A percentile compares a stretch with the other conserved stretches of the same genome.
These are phyloP conservation scores for Emiliania huxleyi DNA, from an alignment of 78 protist species.

Conservation along the genomic window DNA sequence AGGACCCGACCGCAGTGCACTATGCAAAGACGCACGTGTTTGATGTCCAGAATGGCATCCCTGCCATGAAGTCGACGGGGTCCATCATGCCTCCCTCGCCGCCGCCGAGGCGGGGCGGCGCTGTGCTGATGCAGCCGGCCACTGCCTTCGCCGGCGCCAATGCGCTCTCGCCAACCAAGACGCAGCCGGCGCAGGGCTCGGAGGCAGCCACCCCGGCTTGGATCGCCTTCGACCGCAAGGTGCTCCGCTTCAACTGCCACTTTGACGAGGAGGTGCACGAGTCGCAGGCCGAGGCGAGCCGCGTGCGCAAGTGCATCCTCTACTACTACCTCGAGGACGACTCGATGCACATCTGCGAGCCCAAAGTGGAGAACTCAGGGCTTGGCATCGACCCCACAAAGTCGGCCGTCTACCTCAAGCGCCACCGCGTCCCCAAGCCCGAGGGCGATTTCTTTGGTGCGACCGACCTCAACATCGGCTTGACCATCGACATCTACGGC, in stretches of 20 bases:
- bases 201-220: background rate
- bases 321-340: constrained; percentile 58
- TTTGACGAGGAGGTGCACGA: constrained; percentile 29
- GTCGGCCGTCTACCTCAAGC: constrained; percentile 36
- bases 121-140: too few relatives aligned
- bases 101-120: background rate
- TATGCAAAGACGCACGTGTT: background rate
- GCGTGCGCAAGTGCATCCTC: constrained; percentile 32
- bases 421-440: constrained; percentile 49
- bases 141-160: background rate
- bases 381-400: constrained; percentile 45
- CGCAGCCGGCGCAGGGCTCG: background rate
- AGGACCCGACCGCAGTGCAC: background rate
- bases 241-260: constrained; percentile 18
- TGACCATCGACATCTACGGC: constrained; percentile 43
- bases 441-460: background rate
- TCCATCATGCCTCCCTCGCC: background rate
- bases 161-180: background rate
- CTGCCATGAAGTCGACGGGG: background rate
- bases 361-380: constrained; percentile 49
- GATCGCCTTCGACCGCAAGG: constrained; percentile 26
- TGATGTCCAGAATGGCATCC: background rate
- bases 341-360: constrained; percentile 54
- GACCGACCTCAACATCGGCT: constrained; percentile 59
- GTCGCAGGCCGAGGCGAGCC: background rate